Evolutionary conservation across 768 basidiomycete genomes (phyloP).

Genomic region (Lentinula sp.): DNA sequence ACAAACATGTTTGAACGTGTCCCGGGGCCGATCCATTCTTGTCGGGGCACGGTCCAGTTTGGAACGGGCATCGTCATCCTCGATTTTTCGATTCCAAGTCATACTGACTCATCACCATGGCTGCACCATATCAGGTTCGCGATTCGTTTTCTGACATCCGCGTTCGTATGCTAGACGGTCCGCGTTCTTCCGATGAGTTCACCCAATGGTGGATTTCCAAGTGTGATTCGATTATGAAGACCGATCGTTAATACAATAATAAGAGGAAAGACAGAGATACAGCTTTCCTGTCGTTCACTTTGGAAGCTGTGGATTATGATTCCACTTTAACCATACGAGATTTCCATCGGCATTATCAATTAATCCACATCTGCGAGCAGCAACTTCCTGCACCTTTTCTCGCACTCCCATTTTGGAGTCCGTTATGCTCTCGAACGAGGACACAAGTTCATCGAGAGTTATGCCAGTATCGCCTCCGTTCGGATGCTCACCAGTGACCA

Average conservation of each 20-base stretch:
- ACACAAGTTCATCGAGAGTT: constrained; percentile 57
- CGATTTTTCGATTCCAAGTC: no score
- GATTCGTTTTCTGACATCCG: no score
- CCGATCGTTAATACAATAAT: not conserved
- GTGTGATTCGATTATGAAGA: no score
- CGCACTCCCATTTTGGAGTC: constrained; percentile 54
- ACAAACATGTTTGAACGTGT: no score
- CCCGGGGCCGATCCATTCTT: no score
- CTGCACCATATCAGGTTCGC: no score
- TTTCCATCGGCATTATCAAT: constrained; percentile 56
- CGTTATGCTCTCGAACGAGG: constrained; percentile 42
- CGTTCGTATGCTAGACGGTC: not conserved
- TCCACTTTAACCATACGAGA: constrained; percentile 59
- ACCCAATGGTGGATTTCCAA: no score
- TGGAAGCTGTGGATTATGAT: constrained; percentile 24
- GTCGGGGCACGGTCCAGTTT: no score
- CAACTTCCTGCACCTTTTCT: constrained; percentile 76
- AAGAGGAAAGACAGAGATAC: constrained; percentile 6
- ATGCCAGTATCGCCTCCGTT: constrained; percentile 57
- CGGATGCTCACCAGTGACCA: constrained; percentile 61
- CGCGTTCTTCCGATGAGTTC: no score
- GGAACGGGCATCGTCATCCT: no score
- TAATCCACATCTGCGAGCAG: constrained; percentile 58
- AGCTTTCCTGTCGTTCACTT: constrained; percentile 12
- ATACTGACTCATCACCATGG: no score